Evolutionary conservation across 2,329 filamentous ascomycete species (phyloP), one percentile per base, ranked within the genome.

Genomic region (Coniochaeta sp.): DNA sequence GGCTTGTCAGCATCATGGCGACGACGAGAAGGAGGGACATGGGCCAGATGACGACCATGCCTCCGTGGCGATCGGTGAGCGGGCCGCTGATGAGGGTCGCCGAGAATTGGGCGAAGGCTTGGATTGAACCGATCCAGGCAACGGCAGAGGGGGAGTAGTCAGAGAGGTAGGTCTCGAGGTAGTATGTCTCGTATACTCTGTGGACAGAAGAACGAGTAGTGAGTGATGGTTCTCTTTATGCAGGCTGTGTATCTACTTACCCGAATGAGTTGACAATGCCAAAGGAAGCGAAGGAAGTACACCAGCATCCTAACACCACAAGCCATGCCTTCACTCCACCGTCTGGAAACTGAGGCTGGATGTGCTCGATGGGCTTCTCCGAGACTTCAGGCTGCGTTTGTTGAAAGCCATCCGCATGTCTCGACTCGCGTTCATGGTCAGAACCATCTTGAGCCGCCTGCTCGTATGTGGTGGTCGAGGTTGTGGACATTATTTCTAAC

Each of bases 71-170:
- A 70, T 5, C 74, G 74, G 38, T 68, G n/a, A 76, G 58, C 3
- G 72, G 66, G 0, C 76, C 75, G 1, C 71, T 64, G 16, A 76
- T 65, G 16, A 76, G 62, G 19, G 76, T 67, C 0, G 62, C 60
- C 4, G 66, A 56, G 34, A 67, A 59, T 40, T 66, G 68, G 6
- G 77, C 66, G 57, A 74, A 77, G 0, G 67, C 68, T 59, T 77
- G 74, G 3, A 76, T 68, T 1, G 75, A 72, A 12, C 76, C 76
- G 34, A 78, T 75, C 76, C 75, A 79, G 11, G 76, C 72, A n/a
- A 79, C 75, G 34, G 67, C 65, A 0, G 74, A 75, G 1, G 79
- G 75, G 0, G 77, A 69, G 19, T 73, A 69, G 1, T 67, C 59
- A 28, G 62, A 67, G 33, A 66, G 62, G 38, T 40, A 58, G 56